Evolutionary conservation across 495 filamentous ascomycete species (phyloP).

Genomic region (Letharia lupina): DNA sequence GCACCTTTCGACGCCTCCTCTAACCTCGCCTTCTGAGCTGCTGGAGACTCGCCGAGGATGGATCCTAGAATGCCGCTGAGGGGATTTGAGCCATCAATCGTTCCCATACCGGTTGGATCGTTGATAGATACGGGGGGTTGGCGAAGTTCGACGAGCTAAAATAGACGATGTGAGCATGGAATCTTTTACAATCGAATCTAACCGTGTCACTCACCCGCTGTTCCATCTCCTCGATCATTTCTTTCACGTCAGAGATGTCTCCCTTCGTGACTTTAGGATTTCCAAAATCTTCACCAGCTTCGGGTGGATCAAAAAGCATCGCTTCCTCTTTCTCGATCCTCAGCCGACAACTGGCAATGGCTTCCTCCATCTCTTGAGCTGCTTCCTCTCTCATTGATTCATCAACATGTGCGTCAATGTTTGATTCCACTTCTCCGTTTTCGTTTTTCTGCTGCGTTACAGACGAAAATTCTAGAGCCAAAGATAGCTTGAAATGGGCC

Average conservation of each 20-base stretch:
- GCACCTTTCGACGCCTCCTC: slow-evolving; percentile 73
- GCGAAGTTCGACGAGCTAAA: slow-evolving; percentile 64
- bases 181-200: neutral
- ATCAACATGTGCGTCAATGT: slow-evolving; percentile 44
- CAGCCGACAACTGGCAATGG: slow-evolving; percentile 68
- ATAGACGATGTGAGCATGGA: neutral
- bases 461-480: slow-evolving; percentile 88
- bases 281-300: slow-evolving; percentile 43
- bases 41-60: slow-evolving; percentile 57
- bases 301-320: slow-evolving; percentile 45
- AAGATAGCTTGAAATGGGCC: slow-evolving; percentile 89
- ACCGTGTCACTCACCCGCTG: slow-evolving; percentile 49
- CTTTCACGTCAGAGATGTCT: slow-evolving; percentile 73
- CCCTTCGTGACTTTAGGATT: slow-evolving; percentile 47
- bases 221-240: slow-evolving; percentile 82
- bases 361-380: slow-evolving; percentile 66
- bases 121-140: slow-evolving; percentile 60
- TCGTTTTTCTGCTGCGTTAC: slow-evolving; percentile 55
- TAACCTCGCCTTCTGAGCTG: slow-evolving; percentile 54
- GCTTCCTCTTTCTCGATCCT: slow-evolving; percentile 68
- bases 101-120: slow-evolving; percentile 38
- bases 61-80: slow-evolving; percentile 64
- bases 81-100: slow-evolving; percentile 39
- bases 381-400: slow-evolving; percentile 66
- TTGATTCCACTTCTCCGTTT: slow-evolving; percentile 29